A percentile compares a stretch with the other conserved stretches of the same genome.
Conservation (phyloP, 108 stramenopile species). For the Schizochytrium sp. region DNA sequence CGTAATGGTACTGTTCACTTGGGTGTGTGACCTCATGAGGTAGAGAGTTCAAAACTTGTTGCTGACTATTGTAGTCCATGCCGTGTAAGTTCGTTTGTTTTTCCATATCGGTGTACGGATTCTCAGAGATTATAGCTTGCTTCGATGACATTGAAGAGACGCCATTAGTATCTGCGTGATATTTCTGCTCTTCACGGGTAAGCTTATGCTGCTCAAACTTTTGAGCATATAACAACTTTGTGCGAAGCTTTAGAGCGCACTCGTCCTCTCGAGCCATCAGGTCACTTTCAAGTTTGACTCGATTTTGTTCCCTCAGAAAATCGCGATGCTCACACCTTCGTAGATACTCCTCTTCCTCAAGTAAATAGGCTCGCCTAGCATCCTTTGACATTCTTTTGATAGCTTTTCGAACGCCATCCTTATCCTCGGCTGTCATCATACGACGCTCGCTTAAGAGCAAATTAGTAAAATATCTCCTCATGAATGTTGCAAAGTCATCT, state of each 20-base stretch:
- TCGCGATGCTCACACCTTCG: not conserved
- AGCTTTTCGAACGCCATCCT: not conserved
- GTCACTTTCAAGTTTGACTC: not conserved
- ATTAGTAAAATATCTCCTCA: not conserved
- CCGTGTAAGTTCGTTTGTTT: too few species aligned
- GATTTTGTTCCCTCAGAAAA: not conserved
- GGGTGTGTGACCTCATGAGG: not conserved
- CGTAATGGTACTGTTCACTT: not conserved
- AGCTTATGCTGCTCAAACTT: slow-evolving; percentile 31
- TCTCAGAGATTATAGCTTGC: too few species aligned
- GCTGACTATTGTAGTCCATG: too few species aligned
- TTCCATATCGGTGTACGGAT: too few species aligned
- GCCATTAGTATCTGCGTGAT: too few species aligned
- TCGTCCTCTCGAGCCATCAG: not conserved
- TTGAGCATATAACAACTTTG: not conserved
- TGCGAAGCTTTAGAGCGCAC: not conserved
- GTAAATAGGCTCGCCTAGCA: not conserved
- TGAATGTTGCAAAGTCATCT: not conserved
- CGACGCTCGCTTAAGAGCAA: not conserved
- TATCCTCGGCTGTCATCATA: not conserved
- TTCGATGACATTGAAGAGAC: too few species aligned
- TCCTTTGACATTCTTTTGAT: slow-evolving; percentile 39
- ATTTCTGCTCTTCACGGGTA: not conserved
- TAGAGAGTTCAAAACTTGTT: too few species aligned
- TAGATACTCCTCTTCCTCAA: slow-evolving; percentile 26